Base-by-base conservation (phyloP, 371 early-diverging fungal species). In the Mortierella sp. region DNA sequence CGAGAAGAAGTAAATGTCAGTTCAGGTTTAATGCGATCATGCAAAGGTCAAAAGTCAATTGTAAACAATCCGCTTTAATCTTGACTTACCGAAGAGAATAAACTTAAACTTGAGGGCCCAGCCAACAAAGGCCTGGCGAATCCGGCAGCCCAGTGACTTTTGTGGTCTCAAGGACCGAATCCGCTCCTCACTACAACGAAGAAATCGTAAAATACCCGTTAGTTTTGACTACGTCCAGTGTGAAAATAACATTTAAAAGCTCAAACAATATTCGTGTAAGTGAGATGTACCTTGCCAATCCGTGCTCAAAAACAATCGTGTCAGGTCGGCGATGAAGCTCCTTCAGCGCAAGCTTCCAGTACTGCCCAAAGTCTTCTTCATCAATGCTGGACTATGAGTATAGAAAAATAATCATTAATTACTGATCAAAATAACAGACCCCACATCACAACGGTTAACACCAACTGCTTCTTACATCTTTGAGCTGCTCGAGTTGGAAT, bases 81-180 rank as follows among this genome's bases (percentile, higher is more conserved):
- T 6, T 67, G 21, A 40, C 75, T 51, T 78, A 81, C 85, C 72
- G 13, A 74, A 71, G 4, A 85, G 48, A n/a, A 77, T 24, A 3
- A 79, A 28, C 70, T 75, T 81, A 55, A 77, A 82, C 53, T 77
- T 74, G 72, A 86, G 48, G 28, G 82, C 67, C 86, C 82, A 86
- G 51, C 82, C 50, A 21, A 82, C 70, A 72, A 82, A 77, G 0
- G 79, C 72, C 50, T 86, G 86, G 19, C 86, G 82, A 53, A 86
- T n/a, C 0, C 76, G 82, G 69, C 86, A 86, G 21, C 74, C 55
- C 31, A 86, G 57, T 0, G 82, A 71, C 64, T 76, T 81, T 44
- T 67, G 44, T 53, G 86, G 86, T 48, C 57, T 79, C 72, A 82
- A 28, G 34, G 86, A 86, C 50, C 86, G 77, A 19, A 82, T 69